Base-by-base conservation (phyloP, 2,329 filamentous ascomycete genomes). In the Chrysoporthe deuterocubensis region DNA sequence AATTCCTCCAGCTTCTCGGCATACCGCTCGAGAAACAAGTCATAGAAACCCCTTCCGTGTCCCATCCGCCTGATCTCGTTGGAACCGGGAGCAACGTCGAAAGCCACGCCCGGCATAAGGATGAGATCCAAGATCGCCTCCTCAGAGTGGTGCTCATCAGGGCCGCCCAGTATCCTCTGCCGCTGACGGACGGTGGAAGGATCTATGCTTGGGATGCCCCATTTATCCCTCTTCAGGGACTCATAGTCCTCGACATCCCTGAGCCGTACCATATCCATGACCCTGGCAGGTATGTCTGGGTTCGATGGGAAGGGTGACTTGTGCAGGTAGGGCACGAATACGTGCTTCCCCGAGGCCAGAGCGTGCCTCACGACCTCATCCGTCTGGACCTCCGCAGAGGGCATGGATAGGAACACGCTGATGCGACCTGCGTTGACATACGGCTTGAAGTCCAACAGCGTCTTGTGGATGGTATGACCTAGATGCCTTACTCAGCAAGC, bases 11-110 rank as follows among this genome's bases (percentile, higher is more conserved):
- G 37, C 78, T 78, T 85, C 77, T 85, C 76, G 64, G 81, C 77
- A 74, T 94, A 97, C 73, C 90, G 88, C 75, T 90, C 88, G 76
- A 99, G 81, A 79, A 97, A 99, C 78, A 90, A 92, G 81, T 99
- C 96, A 83, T 99, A 99, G 81, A 97, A 99, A 43, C 96, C 96
- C 79, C 93, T 97, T 67, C 96, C 96, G 79, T 99, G 96, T 52
- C 96, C 96, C 26, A 98, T 85, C 73, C 96, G 87, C 72, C 90
- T 87, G 69, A 96, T 86, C 14, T 81, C 82, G 3, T 83, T 83
- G 34, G 79, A 79, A 13, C 79, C 75, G 16, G 80, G 78, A 69
- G 88, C 84, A 62, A 83, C 73, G 77, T 97, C 94, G 79, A 99
- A 99, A 3, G 93, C 95, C 74, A 99, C 92, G 14, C 94, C 96